Evolutionary conservation across 2,329 filamentous ascomycete species (phyloP).

Genomic region (Diaporthe citri): DNA sequence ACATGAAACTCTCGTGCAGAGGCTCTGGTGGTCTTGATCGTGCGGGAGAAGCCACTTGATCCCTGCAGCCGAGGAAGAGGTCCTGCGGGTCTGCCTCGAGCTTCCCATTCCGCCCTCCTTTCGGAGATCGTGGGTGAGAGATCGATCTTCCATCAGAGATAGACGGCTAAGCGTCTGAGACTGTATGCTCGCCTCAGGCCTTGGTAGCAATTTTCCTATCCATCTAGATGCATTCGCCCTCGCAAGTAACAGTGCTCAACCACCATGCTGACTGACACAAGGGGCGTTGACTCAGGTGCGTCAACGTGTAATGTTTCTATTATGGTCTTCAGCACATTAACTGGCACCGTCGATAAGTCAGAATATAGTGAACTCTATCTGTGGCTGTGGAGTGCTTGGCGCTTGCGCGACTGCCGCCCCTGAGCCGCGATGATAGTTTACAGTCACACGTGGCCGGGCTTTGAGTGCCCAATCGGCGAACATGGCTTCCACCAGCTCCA

Average conservation of each 20-base stretch:
- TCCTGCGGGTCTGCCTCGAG: not conserved
- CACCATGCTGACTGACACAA: not conserved
- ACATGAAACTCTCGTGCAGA: conserved; percentile 17
- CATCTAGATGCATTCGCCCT: not conserved
- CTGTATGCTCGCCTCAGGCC: not conserved
- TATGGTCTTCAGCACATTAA: not conserved
- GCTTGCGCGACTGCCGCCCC: conserved; percentile 4
- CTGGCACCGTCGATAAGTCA: not conserved
- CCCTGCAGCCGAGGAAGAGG: not conserved
- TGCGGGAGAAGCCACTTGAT: not conserved
- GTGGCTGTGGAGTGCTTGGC: not conserved
- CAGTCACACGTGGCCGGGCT: conserved; percentile 11
- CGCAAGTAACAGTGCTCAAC: too few species aligned
- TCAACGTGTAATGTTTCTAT: not conserved
- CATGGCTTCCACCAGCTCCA: not conserved
- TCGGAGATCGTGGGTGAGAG: too few species aligned
- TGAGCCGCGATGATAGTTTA: conserved; percentile 20
- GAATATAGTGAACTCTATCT: not conserved
- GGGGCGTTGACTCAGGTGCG: not conserved
- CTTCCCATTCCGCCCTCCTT: not conserved
- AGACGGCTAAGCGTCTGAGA: not conserved
- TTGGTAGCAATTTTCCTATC: not conserved
- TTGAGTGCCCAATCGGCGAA: conserved; percentile 20
- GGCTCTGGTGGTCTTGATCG: not conserved
- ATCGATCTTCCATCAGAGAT: not conserved